A percentile compares a stretch with the other conserved stretches of the same genome.
Evolutionary conservation across 2,329 filamentous ascomycete genomes (phyloP).

Genomic region (Scedosporium dehoogii): DNA sequence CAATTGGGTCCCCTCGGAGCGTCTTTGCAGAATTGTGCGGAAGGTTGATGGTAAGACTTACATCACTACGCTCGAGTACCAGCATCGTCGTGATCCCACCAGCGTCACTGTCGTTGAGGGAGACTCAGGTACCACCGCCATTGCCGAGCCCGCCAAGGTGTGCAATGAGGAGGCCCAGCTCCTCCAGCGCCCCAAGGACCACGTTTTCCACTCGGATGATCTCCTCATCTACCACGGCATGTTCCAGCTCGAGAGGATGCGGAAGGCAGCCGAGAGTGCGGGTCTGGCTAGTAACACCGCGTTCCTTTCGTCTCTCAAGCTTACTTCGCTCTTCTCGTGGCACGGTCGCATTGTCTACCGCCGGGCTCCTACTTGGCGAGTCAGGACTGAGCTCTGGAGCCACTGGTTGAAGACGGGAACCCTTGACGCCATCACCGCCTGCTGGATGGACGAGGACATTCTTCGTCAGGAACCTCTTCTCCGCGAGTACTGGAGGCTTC

Average conservation of each 20-base stretch:
- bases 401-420: conserved; percentile 34
- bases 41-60: conserved; percentile 16
- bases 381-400: conserved; percentile 39
- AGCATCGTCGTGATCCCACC: conserved; percentile 25
- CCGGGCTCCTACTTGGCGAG: conserved; percentile 32
- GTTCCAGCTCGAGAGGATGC: conserved; percentile 17
- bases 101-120: conserved; percentile 20
- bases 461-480: conserved; percentile 34
- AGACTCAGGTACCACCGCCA: conserved; percentile 12
- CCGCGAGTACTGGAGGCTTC: conserved; percentile 31
- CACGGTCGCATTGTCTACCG: conserved; percentile 18
- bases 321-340: conserved; percentile 14
- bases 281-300: background rate
- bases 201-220: conserved; percentile 25
- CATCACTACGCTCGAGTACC: conserved; percentile 22
- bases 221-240: conserved; percentile 22
- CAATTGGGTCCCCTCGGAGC: conserved; percentile 24
- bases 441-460: conserved; percentile 39
- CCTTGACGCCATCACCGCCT: conserved; percentile 36
- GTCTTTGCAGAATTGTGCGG: conserved; percentile 23
- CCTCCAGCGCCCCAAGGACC: conserved; percentile 17
- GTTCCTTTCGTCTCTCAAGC: conserved; percentile 8
- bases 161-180: conserved; percentile 20
- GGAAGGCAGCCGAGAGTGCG: conserved; percentile 11
- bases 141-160: conserved; percentile 15